A percentile compares a stretch with the other conserved stretches of the same genome.
phyloP scores from a whole-genome alignment of 345 rosid species.

The Angophora floribunda region DNA sequence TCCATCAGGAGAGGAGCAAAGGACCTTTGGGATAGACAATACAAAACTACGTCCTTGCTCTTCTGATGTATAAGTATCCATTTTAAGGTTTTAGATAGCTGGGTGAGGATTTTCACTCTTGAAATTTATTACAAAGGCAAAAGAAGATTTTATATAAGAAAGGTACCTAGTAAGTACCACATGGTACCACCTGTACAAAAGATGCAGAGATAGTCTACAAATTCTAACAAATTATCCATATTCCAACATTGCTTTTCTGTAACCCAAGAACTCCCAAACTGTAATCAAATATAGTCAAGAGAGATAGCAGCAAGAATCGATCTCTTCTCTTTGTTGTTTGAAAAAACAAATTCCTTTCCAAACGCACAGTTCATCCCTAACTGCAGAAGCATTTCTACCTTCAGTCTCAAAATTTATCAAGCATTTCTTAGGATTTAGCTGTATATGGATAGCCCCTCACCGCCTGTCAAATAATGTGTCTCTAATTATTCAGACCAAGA shows the following conservation, averaged over 20 bases:
- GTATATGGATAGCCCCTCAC: background rate
- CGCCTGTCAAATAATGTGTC: background rate
- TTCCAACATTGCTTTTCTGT: background rate
- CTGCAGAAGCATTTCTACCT: background rate
- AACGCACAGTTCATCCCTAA: background rate
- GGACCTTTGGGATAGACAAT: background rate
- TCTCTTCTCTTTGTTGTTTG: background rate
- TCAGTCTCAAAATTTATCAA: background rate
- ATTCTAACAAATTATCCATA: background rate
- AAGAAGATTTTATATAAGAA: background rate
- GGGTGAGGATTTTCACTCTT: background rate
- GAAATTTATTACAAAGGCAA: background rate
- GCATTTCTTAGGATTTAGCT: background rate
- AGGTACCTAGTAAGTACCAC: background rate
- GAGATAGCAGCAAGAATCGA: background rate
- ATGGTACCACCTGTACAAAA: background rate
- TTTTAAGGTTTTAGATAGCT: background rate
- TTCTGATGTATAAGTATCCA: background rate
- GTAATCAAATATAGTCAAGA: background rate
- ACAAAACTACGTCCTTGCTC: background rate
- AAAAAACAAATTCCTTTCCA: background rate
- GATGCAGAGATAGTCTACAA: background rate
- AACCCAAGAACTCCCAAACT: background rate
- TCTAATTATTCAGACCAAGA: background rate
- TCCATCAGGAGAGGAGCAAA: background rate